Evolutionary conservation across 768 basidiomycete species (phyloP).

Genomic region (Russula sp.): DNA sequence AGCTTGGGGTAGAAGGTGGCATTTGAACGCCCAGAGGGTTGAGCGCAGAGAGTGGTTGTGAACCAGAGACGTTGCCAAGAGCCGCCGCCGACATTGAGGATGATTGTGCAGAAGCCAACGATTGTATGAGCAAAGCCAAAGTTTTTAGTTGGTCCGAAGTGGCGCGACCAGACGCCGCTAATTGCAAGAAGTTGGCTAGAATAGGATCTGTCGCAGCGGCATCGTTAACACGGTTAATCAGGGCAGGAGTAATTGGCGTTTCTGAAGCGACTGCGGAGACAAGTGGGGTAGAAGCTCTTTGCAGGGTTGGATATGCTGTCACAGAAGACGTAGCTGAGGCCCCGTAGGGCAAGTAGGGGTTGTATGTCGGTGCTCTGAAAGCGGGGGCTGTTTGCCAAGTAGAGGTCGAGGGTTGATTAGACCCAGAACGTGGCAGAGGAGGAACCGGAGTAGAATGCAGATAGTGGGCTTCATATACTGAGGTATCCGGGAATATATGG

Average conservation of each 20-base stretch:
- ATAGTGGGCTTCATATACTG: conserved; percentile 70
- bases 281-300: conserved; percentile 33
- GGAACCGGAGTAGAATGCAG: conserved; percentile 30
- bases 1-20: not conserved
- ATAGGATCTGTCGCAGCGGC: conserved; percentile 62
- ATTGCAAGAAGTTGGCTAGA: conserved; percentile 57
- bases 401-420: conserved; percentile 23
- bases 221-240: conserved; percentile 57
- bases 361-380: conserved; percentile 15
- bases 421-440: conserved; percentile 23
- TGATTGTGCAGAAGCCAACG: conserved; percentile 37
- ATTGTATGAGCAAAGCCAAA: conserved; percentile 66
- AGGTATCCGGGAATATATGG: conserved; percentile 59
- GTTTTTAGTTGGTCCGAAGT: conserved; percentile 58
- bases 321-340: not conserved
- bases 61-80: conserved; percentile 1
- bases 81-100: not conserved
- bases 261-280: conserved; percentile 39
- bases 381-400: conserved; percentile 16
- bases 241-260: conserved; percentile 45
- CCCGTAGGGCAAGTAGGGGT: not conserved
- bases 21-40: conserved; percentile 5
- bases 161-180: conserved; percentile 56
- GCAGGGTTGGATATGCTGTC: conserved; percentile 5
- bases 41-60: conserved; percentile 5